Percentiles rank a stretch among this genome's conserved stretches.
Evolutionary conservation across 2,329 filamentous ascomycete genomes (phyloP).

Genomic region (Ilyonectria robusta): DNA sequence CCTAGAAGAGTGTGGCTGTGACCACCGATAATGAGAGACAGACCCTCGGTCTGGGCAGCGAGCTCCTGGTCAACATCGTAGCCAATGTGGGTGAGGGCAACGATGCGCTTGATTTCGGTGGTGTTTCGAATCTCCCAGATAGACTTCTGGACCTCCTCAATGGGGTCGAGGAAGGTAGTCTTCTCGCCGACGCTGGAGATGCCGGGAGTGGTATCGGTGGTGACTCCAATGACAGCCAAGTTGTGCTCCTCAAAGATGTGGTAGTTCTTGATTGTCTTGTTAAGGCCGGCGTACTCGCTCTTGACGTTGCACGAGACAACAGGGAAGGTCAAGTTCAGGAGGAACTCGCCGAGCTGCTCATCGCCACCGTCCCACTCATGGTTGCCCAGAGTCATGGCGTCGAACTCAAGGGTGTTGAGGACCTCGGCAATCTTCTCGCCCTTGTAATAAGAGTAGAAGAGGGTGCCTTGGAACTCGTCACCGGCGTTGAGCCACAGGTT

Average conservation of each 20-base stretch:
- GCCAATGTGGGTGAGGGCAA: conserved; percentile 77
- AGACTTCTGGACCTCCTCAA: conserved; percentile 71
- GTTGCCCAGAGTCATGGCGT: conserved; percentile 78
- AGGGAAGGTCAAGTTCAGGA: conserved; percentile 75
- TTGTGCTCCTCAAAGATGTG: conserved; percentile 74
- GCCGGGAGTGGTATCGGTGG: conserved; percentile 70
- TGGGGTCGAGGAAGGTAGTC: conserved; percentile 71
- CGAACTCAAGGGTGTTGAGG: conserved; percentile 75
- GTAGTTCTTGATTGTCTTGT: conserved; percentile 75
- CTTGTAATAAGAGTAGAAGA: conserved; percentile 77
- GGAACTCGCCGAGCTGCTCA: conserved; percentile 72
- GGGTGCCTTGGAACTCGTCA: conserved; percentile 79
- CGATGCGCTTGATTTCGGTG: conserved; percentile 75
- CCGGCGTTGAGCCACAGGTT: conserved; percentile 75
- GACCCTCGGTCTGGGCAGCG: conserved; percentile 70
- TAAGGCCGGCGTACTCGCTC: conserved; percentile 71
- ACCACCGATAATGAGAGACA: conserved; percentile 78
- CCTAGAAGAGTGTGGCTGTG: conserved; percentile 74
- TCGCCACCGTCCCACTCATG: conserved; percentile 78
- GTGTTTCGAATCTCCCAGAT: conserved; percentile 73
- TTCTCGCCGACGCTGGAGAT: conserved; percentile 71
- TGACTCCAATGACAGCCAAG: conserved; percentile 75
- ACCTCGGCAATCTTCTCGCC: conserved; percentile 78
- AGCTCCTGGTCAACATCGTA: conserved; percentile 75
- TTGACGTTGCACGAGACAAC: conserved; percentile 74